phyloP scores from a whole-genome alignment of 768 basidiomycete species.

The Podaxis mareebaensis region DNA sequence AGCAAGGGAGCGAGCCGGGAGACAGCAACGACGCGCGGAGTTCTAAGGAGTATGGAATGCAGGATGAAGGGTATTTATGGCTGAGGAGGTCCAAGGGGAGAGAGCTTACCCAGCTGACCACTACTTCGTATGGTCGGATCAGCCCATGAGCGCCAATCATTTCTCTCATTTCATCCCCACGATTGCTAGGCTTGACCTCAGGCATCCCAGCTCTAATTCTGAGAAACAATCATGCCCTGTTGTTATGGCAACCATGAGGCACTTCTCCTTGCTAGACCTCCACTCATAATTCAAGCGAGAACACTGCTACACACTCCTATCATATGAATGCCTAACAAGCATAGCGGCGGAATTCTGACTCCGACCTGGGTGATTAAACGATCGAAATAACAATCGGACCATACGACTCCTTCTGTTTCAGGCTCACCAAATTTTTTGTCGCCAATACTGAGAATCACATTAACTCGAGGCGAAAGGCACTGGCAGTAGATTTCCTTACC shows the following conservation, averaged over 20 bases:
- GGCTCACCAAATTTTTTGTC: conserved; percentile 67
- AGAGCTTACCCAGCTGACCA: background rate
- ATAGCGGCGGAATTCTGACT: background rate
- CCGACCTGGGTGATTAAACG: conserved; percentile 20
- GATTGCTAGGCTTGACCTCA: no score
- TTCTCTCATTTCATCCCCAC: background rate
- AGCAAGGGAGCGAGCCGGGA: background rate
- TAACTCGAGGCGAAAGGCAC: conserved; percentile 3
- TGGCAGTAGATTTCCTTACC: conserved; percentile 42
- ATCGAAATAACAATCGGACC: conserved; percentile 47
- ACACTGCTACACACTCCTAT: background rate
- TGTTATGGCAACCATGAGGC: no score
- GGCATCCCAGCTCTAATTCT: no score
- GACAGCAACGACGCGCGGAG: background rate
- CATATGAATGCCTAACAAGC: background rate
- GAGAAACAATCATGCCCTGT: no score
- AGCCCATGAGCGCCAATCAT: background rate
- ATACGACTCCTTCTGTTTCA: conserved; percentile 65
- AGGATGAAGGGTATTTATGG: conserved; percentile 8
- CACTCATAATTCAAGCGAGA: background rate
- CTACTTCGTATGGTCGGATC: background rate
- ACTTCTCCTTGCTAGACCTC: background rate
- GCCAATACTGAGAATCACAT: conserved; percentile 55
- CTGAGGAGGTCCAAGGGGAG: background rate
- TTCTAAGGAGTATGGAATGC: background rate